These are phyloP conservation scores for Microdochium nivale DNA, from an alignment of 2,329 filamentous ascomycete species.

Conservation along the genomic window DNA sequence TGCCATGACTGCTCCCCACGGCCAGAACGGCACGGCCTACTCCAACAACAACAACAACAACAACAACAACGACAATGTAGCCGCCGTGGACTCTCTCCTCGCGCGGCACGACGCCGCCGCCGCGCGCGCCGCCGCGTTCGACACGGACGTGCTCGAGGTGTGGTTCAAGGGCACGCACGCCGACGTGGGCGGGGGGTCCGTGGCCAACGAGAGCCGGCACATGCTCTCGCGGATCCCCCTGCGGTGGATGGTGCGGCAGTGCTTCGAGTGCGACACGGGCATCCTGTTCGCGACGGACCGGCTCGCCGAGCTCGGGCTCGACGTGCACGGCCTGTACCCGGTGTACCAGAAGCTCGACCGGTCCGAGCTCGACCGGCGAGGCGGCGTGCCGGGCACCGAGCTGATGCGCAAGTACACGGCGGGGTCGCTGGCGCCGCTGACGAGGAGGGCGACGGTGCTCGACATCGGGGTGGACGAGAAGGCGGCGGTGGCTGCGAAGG, in stretches of 20 bases:
- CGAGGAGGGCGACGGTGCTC: slow-evolving; percentile 15
- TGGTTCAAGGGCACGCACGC: slow-evolving; percentile 33
- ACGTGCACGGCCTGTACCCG: slow-evolving; percentile 30
- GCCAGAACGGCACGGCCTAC: slow-evolving; percentile 6
- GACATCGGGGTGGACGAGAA: slow-evolving; percentile 15
- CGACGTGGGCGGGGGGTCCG: slow-evolving; percentile 35
- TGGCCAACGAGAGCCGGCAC: slow-evolving; percentile 28
- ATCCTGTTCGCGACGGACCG: slow-evolving; percentile 29
- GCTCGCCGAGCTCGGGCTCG: slow-evolving; percentile 30
- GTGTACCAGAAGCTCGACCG: slow-evolving; percentile 17
- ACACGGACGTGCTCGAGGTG: slow-evolving; percentile 24
- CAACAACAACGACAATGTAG: slow-evolving; percentile 1
- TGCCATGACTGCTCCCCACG: too few relatives aligned
- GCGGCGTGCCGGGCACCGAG: slow-evolving; percentile 19
- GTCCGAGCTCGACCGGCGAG: slow-evolving; percentile 16
- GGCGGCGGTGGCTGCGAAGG: slow-evolving; percentile 6
- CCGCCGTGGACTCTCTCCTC: slow-evolving; percentile 9
- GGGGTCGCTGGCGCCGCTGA: slow-evolving; percentile 20
- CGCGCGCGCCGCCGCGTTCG: slow-evolving; percentile 7
- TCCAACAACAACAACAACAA: slow-evolving; percentile 7
- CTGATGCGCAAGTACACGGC: slow-evolving; percentile 25
- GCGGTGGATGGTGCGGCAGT: slow-evolving; percentile 38
- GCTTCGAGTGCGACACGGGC: slow-evolving; percentile 35
- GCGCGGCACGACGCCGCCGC: slow-evolving; percentile 4
- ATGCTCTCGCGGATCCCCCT: slow-evolving; percentile 34